Base-by-base conservation (phyloP, 306 rosid genomes). In the Begonia loranthoides region DNA sequence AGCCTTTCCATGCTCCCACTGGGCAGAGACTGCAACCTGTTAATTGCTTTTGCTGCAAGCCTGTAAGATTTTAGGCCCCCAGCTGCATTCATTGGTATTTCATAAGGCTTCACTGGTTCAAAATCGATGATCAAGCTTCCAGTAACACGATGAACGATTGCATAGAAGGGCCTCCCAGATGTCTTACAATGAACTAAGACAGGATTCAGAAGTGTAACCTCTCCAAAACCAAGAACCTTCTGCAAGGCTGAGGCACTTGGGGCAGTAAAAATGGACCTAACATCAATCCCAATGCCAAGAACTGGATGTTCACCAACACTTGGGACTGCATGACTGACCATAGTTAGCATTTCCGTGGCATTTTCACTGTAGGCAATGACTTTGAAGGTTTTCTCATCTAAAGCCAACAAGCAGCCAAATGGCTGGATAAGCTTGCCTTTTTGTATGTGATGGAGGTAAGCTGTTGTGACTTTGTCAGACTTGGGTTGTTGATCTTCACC, bases 111-210 rank as follows among this genome's bases (percentile, higher is more conserved):
- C 53, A 85, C 97, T 0, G 97, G 97, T 78, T 90, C 97, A 63
- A 90, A 85, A 59, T 90, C 97, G 60, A 90, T 56, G 74, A 90
- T 69, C 82, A 90, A 58, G 67, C 95, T 70, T 41, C 87, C 87
- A 1, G 92, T 82, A 5, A 90, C 95, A 5, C 87, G 77, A 62
- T 90, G 97, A 22, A 76, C 64, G 38, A 90, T 78, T 9, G 97
- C 97, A 65, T 90, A 90, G 64, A 82, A 90, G 15, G 97, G 97
- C 73, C 80, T 90, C 60, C 97, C 95, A 55, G 97, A 90, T 50
- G 87, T 78, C 73, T 90, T 90, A 80, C 94, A 90, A 67, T 90
- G 95, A 49, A 90, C 95, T 58, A 85, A 71, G 60, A 90, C 82
- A 54, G 97, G 97, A 61, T 90, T 90, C 55, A 90, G 73, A 66